These are phyloP conservation scores for Leccinum boreale DNA, from an alignment of 768 basidiomycete species.

Conservation along the genomic window DNA sequence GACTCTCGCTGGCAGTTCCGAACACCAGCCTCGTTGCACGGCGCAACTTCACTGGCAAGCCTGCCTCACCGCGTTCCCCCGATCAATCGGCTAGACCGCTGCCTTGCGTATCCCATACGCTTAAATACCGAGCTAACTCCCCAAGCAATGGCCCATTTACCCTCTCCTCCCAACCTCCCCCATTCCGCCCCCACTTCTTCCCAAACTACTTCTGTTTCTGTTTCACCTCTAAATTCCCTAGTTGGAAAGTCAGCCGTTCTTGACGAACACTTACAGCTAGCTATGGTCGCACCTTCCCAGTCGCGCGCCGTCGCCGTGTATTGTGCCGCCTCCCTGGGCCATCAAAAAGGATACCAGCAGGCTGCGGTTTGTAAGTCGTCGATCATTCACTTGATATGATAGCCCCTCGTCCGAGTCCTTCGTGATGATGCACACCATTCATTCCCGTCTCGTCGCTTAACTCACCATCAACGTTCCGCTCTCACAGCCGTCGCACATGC, in stretches of 20 bases:
- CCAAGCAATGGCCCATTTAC: slow-evolving; percentile 11
- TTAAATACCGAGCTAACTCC: slow-evolving; percentile 23
- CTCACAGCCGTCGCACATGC: slow-evolving; percentile 70
- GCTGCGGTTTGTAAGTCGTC: slow-evolving; percentile 67
- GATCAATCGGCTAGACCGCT: slow-evolving; percentile 2
- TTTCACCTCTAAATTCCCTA: not conserved
- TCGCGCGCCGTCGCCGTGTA: slow-evolving; percentile 68
- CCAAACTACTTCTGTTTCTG: not conserved
- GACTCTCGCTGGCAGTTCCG: not conserved
- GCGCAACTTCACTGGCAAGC: slow-evolving; percentile 9
- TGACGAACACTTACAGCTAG: slow-evolving; percentile 10
- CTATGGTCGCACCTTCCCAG: slow-evolving; percentile 30
- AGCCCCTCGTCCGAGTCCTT: not conserved
- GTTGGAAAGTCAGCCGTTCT: not conserved
- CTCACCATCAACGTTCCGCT: slow-evolving; percentile 3
- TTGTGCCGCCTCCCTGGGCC: slow-evolving; percentile 76
- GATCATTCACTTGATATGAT: not conserved
- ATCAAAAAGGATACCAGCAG: slow-evolving; percentile 51
- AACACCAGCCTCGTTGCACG: slow-evolving; percentile 24
- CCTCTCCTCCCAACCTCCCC: slow-evolving; percentile 3
- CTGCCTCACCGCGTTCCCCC: slow-evolving; percentile 7
- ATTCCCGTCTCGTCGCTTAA: not conserved
- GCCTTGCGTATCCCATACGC: slow-evolving; percentile 11
- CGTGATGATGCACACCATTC: not conserved
- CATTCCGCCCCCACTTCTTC: not conserved